These are phyloP conservation scores for Cladosporium sp. DNA, from an alignment of 2,329 filamentous ascomycete genomes.

Conservation along the genomic window DNA sequence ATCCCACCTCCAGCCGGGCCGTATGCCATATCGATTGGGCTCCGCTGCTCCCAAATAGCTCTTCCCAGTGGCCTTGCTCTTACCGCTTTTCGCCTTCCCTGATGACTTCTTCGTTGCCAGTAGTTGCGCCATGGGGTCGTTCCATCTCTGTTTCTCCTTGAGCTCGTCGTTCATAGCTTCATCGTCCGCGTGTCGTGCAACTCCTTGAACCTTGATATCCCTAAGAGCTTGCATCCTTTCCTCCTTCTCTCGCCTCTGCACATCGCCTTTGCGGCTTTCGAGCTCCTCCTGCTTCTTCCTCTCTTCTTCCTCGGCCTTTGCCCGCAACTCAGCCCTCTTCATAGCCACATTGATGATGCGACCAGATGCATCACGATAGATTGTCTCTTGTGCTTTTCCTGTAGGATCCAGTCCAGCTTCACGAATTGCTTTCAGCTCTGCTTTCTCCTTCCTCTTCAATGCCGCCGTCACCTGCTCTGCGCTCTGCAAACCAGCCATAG, in stretches of 20 bases:
- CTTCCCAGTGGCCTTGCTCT: conserved; percentile 50
- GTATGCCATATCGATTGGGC: conserved; percentile 91
- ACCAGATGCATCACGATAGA: conserved; percentile 92
- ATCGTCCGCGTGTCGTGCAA: conserved; percentile 81
- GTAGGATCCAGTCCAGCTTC: conserved; percentile 42
- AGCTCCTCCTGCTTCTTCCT: conserved; percentile 61
- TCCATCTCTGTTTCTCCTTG: conserved; percentile 75
- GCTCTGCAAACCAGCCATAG: conserved; percentile 79
- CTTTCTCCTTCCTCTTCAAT: conserved; percentile 59
- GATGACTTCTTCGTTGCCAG: conserved; percentile 52
- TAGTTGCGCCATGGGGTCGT: conserved; percentile 86
- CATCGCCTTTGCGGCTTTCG: conserved; percentile 75
- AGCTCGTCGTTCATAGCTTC: conserved; percentile 79
- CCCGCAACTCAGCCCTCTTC: conserved; percentile 81
- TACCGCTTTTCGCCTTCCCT: conserved; percentile 44
- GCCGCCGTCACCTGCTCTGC: conserved; percentile 64
- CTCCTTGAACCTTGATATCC: conserved; percentile 75
- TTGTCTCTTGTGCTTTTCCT: conserved; percentile 66
- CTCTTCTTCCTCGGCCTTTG: conserved; percentile 68
- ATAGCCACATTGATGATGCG: conserved; percentile 90
- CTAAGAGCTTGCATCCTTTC: conserved; percentile 63
- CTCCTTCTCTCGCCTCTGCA: conserved; percentile 68
- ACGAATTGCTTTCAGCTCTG: conserved; percentile 52
- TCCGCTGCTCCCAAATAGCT: conserved; percentile 74
- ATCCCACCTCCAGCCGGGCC: conserved; percentile 92